Evolutionary conservation across 2,329 filamentous ascomycete genomes (phyloP), one percentile per base, ranked within the genome.

Genomic region (Arthrobotrys conoides): DNA sequence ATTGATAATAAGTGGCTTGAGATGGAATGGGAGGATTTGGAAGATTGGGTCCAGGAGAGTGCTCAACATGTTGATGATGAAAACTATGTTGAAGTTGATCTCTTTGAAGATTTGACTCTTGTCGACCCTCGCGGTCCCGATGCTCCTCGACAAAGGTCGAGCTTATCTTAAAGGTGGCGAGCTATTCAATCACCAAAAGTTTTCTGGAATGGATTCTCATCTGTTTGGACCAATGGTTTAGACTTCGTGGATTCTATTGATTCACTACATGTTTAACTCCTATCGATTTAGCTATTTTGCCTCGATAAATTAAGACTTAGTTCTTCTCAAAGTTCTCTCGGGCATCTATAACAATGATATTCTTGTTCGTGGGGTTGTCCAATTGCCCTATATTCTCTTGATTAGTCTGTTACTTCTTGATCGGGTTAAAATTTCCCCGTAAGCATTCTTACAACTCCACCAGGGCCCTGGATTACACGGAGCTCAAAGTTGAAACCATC

Each of bases 1-100:
- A 53, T 72, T 16, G 68, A 78, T 3, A 69, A 48, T 20, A 78
- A 78, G 27, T 78, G 75, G 75, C 68, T 78, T 18, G 75, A 78
- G 22, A 78, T 78, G 75, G 75, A 78, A 33, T 71, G 63, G 68
- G 68, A 66, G 30, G 75, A 72, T 59, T 51, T 78, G 24, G 68
- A 78, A 20, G 41, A 68, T 18, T 78, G 75, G 75, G 75, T 63
- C 12, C 44, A 68, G 22, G 75, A 72, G 22, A 78, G 75, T 30
- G 68, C 75, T 10, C 51, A 68, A 12, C 68, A 71, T 48, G 12
- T 78, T 36, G 64, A 65, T 3, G 75, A 78, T 14, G 33, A 51
- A 20, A 63, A 36, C 14, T 72, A 78, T 33, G 51, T 69, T 27
- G 75, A 78, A 53, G 55, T 55, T 14, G 75, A 78, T 59, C 55